Conservation (phyloP, 2,329 filamentous ascomycete species). For the Aspergillus novoparasiticus region DNA sequence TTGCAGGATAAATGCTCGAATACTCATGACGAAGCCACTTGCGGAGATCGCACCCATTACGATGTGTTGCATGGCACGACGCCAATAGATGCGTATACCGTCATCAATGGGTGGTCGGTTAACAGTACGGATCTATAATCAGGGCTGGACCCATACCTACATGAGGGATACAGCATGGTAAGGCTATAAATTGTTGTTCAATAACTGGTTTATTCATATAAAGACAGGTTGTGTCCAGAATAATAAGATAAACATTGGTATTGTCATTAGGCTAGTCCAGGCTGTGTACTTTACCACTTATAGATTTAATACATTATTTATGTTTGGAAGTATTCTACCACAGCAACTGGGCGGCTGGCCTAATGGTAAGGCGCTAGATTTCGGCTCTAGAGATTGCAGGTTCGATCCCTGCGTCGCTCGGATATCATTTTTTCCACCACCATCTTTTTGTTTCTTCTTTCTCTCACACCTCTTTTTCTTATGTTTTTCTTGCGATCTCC, state of each 20-base stretch:
- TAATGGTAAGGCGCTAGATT: constrained; percentile 7
- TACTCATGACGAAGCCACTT: constrained; percentile 13
- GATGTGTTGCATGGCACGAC: constrained; percentile 34
- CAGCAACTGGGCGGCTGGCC: constrained; percentile 3
- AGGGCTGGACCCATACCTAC: background rate
- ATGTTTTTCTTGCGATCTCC: background rate
- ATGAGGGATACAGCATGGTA: background rate
- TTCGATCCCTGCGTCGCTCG: constrained; percentile 7
- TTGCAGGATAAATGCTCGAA: constrained; percentile 23
- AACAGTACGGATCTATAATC: constrained; percentile 27
- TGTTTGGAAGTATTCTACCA: too few species aligned
- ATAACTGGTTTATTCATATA: background rate
- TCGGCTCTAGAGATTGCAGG: constrained; percentile 7
- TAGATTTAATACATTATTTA: too few species aligned
- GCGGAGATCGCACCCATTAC: constrained; percentile 30
- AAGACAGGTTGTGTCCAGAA: background rate
- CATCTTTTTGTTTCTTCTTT: background rate
- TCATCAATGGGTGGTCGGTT: constrained; percentile 33
- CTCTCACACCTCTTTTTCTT: background rate
- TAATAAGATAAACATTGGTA: too few species aligned
- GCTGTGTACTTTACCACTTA: too few species aligned
- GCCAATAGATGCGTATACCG: constrained; percentile 30
- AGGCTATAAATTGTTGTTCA: background rate
- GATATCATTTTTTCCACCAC: background rate
- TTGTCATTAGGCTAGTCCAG: too few species aligned